Conservation (phyloP, 805 yeast genomes). For the Candida montana region DNA sequence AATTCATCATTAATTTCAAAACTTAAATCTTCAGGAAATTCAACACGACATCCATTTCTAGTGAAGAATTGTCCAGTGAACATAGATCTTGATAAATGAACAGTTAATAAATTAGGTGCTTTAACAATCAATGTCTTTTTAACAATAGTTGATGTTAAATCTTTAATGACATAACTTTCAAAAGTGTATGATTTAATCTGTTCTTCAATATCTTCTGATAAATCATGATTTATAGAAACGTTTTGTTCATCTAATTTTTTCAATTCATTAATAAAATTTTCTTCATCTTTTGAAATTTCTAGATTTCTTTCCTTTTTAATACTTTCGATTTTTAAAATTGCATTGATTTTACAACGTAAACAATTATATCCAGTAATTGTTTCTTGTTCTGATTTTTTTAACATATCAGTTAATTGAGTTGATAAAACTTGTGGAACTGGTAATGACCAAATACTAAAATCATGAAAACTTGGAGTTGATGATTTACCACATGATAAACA, state of each 20-base stretch:
- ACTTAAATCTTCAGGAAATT: slow-evolving; percentile 51
- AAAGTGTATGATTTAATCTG: slow-evolving; percentile 44
- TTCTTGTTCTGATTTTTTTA: slow-evolving; percentile 55
- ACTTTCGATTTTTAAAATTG: slow-evolving; percentile 33
- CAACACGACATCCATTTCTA: slow-evolving; percentile 71
- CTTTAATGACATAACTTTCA: slow-evolving; percentile 37
- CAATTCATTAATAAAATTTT: slow-evolving; percentile 30
- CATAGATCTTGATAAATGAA: slow-evolving; percentile 85
- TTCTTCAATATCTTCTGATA: slow-evolving; percentile 43
- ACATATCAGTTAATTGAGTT: slow-evolving; percentile 46
- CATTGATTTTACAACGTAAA: slow-evolving; percentile 53
- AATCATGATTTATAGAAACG: slow-evolving; percentile 57
- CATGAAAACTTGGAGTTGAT: slow-evolving; percentile 52
- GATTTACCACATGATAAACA: slow-evolving; percentile 63
- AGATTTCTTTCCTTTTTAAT: slow-evolving; percentile 15
- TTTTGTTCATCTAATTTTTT: slow-evolving; percentile 29
- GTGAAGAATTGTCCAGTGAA: slow-evolving; percentile 61
- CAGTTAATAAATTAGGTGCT: slow-evolving; percentile 65
- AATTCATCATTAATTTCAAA: slow-evolving; percentile 40
- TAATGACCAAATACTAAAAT: slow-evolving; percentile 68
- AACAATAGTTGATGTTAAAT: slow-evolving; percentile 58
- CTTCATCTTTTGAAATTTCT: slow-evolving; percentile 25
- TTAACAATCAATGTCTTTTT: slow-evolving; percentile 56
- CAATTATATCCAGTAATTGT: slow-evolving; percentile 80
- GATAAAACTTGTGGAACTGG: slow-evolving; percentile 56